phyloP scores from a whole-genome alignment of 192 early-diverging fungal species.

The Linderina pennispora region DNA sequence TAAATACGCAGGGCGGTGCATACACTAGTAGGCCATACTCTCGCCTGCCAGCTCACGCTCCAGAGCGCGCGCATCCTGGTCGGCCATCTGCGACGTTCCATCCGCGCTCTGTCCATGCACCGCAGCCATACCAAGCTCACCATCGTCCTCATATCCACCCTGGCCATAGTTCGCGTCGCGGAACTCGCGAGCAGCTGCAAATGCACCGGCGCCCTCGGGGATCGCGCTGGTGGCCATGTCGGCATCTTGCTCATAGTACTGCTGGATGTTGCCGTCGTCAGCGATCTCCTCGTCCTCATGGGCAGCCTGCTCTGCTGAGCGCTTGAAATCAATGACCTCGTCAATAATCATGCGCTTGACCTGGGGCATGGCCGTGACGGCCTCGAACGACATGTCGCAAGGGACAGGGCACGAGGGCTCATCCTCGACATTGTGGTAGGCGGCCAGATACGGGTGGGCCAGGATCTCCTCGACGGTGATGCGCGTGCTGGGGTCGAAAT shows the following conservation, averaged over 20 bases:
- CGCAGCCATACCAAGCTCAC: conserved; percentile 37
- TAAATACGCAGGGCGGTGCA: no score
- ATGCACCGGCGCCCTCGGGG: conserved; percentile 13
- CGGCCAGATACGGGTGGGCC: conserved; percentile 85
- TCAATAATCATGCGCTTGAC: conserved; percentile 69
- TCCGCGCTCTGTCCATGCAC: conserved; percentile 21
- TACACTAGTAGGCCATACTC: conserved; percentile 21
- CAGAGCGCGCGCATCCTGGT: conserved; percentile 23
- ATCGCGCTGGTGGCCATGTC: no score
- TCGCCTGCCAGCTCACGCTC: conserved; percentile 43
- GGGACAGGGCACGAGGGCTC: conserved; percentile 52
- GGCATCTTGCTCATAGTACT: no score
- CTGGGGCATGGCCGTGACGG: conserved; percentile 29
- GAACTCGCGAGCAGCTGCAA: conserved; percentile 39
- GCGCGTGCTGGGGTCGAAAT: conserved; percentile 88
- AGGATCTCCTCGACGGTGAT: conserved; percentile 93
- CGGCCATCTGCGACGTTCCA: conserved; percentile 10
- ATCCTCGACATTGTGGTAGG: conserved; percentile 86
- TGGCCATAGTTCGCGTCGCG: conserved; percentile 20
- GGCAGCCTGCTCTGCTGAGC: conserved; percentile 36
- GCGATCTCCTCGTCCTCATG: conserved; percentile 19
- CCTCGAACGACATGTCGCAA: conserved; percentile 43
- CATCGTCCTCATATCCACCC: no score
- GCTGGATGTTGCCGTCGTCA: conserved; percentile 19
- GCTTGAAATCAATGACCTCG: conserved; percentile 77